Evolutionary conservation across 1,284 basidiomycete genomes (phyloP).

Genomic region (Trametes pubescens): DNA sequence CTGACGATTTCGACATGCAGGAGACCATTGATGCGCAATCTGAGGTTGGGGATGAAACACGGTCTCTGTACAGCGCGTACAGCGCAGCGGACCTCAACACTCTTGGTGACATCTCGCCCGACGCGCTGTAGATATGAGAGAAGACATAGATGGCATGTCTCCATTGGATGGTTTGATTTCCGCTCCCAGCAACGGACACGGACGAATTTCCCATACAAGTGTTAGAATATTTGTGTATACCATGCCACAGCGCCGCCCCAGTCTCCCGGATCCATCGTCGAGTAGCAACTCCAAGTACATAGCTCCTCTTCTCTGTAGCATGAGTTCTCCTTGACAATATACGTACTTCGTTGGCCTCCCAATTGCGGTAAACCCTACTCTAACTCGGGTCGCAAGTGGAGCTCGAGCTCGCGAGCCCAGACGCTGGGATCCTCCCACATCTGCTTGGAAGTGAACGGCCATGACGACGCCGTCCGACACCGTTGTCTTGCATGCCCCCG

Average conservation of each 20-base stretch:
- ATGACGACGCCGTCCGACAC: conserved; percentile 6
- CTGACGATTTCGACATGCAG: conserved; percentile 46
- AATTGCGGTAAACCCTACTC: background rate
- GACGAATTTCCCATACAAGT: conserved; percentile 6
- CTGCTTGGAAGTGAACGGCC: conserved; percentile 1
- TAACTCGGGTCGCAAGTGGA: background rate
- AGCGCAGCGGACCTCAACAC: conserved; percentile 68
- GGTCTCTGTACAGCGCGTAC: conserved; percentile 67
- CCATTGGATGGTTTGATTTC: background rate
- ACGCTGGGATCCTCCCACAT: background rate
- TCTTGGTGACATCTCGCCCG: conserved; percentile 80
- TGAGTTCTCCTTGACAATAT: background rate
- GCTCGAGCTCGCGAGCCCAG: background rate
- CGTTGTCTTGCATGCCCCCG: conserved; percentile 23
- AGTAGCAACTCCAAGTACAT: background rate
- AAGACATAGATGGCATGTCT: background rate
- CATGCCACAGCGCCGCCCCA: background rate
- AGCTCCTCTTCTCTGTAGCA: conserved; percentile 1
- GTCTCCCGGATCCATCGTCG: background rate
- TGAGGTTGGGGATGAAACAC: conserved; percentile 73
- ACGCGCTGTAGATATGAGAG: conserved; percentile 51
- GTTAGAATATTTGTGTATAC: conserved; percentile 6
- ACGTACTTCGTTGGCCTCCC: background rate
- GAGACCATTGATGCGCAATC: conserved; percentile 77
- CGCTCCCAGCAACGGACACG: background rate